A percentile compares a stretch with the other conserved stretches of the same genome.
These are phyloP conservation scores for Saprolegnia diclina DNA, from an alignment of 352 stramenopile species.

Conservation along the genomic window DNA sequence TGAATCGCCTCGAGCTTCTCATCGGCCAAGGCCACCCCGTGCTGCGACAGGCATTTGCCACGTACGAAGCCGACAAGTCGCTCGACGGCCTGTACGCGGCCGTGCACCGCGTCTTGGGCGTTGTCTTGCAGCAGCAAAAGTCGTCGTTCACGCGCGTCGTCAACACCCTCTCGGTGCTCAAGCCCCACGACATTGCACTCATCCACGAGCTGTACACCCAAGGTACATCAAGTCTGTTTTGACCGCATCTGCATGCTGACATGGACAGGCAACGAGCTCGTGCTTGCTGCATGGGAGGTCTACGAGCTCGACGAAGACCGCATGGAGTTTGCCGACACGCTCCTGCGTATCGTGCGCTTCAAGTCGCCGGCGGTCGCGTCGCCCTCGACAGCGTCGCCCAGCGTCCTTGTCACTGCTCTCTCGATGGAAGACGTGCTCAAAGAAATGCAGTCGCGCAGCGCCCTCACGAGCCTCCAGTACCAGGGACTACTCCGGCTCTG, in stretches of 20 bases:
- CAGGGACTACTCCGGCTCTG: constrained; percentile 61
- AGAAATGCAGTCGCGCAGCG: constrained; percentile 53
- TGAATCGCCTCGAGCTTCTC: constrained; percentile 8
- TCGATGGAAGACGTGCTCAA: constrained; percentile 57
- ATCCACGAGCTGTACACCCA: constrained; percentile 21
- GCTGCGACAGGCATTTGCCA: not conserved
- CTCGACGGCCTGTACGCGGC: not conserved
- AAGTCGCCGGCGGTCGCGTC: constrained; percentile 42
- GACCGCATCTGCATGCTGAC: not conserved
- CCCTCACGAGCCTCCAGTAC: constrained; percentile 48
- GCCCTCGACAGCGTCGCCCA: not conserved
- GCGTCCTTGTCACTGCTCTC: not conserved
- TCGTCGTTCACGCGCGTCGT: constrained; percentile 19
- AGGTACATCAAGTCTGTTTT: constrained; percentile 9
- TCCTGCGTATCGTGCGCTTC: constrained; percentile 50
- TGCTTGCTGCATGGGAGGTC: constrained; percentile 46
- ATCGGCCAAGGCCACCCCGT: not conserved
- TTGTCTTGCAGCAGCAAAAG: constrained; percentile 16
- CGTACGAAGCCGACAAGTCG: constrained; percentile 1
- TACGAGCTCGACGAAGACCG: constrained; percentile 43
- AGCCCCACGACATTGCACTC: constrained; percentile 22
- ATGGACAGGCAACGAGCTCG: constrained; percentile 38
- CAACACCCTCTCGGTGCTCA: not conserved
- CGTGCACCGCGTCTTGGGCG: constrained; percentile 7
- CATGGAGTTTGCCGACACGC: constrained; percentile 42